phyloP scores from a whole-genome alignment of 768 basidiomycete genomes.

The Podaxis carcinomalis region DNA sequence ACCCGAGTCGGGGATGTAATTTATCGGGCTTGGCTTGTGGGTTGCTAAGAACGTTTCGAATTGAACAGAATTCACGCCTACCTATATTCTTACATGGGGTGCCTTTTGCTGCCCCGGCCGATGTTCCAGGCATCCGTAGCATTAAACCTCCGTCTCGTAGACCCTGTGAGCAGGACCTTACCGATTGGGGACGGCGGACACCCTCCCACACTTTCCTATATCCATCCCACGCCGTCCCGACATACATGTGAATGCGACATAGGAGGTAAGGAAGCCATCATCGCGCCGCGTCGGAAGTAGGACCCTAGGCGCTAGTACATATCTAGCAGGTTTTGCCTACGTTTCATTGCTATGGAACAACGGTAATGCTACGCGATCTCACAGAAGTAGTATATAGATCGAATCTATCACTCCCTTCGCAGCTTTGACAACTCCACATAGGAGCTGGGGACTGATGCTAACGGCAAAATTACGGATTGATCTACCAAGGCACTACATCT shows the following conservation, averaged over 20 bases:
- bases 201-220: neutral
- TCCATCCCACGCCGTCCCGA: neutral
- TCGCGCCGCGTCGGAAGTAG: neutral
- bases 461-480: neutral
- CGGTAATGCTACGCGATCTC: neutral
- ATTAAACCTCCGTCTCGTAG: neutral
- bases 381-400: neutral
- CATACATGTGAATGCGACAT: neutral
- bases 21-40: neutral
- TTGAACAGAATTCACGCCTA: neutral
- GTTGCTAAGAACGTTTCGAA: neutral
- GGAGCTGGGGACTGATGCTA: neutral
- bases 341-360: constrained; percentile 2
- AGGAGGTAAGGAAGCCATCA: neutral
- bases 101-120: neutral
- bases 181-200: neutral
- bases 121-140: neutral
- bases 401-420: constrained; percentile 1
- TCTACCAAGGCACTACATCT: neutral
- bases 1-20: neutral
- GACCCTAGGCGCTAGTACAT: constrained; percentile 4
- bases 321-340: neutral
- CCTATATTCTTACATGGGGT: neutral
- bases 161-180: neutral
- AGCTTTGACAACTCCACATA: neutral